Evolutionary conservation across 495 filamentous ascomycete genomes (phyloP).

Genomic region (Aspergillus affinis): DNA sequence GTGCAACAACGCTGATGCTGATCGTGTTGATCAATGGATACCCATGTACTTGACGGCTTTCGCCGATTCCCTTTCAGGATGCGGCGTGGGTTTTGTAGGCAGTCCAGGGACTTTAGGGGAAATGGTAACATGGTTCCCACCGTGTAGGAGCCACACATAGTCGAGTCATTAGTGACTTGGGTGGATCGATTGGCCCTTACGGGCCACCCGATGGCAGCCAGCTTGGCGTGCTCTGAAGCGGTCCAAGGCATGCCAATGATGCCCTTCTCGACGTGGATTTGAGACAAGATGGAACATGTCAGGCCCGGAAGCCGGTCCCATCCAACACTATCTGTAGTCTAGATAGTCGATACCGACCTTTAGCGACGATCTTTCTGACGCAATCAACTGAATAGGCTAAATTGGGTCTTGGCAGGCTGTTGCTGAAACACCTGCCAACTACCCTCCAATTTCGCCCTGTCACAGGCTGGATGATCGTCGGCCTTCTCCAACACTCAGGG

Average conservation of each 20-base stretch:
- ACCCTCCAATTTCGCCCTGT: conserved; percentile 10
- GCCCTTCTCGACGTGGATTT: not conserved
- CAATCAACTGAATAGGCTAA: conserved; percentile 1
- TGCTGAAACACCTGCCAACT: conserved; percentile 10
- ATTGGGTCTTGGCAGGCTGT: conserved; percentile 4
- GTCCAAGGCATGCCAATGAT: not conserved
- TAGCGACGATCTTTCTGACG: conserved; percentile 3
- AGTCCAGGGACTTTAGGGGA: not conserved
- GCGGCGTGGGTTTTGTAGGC: not conserved
- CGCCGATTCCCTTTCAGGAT: not conserved
- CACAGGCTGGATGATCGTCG: conserved; percentile 6
- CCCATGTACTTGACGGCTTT: not conserved
- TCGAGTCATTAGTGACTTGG: not conserved
- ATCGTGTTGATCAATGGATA: not conserved
- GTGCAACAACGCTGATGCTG: not conserved
- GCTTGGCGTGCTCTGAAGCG: not conserved
- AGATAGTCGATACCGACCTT: not conserved
- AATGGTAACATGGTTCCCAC: not conserved
- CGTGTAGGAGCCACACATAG: not conserved
- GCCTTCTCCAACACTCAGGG: not conserved
- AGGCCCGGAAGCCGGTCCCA: not conserved
- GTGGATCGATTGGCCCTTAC: conserved; percentile 1
- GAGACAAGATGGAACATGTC: conserved; percentile 6
- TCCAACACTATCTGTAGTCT: not conserved
- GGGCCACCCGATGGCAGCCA: not conserved